Evolutionary conservation across 768 basidiomycete species (phyloP).

Genomic region (Leccinellum albellum): DNA sequence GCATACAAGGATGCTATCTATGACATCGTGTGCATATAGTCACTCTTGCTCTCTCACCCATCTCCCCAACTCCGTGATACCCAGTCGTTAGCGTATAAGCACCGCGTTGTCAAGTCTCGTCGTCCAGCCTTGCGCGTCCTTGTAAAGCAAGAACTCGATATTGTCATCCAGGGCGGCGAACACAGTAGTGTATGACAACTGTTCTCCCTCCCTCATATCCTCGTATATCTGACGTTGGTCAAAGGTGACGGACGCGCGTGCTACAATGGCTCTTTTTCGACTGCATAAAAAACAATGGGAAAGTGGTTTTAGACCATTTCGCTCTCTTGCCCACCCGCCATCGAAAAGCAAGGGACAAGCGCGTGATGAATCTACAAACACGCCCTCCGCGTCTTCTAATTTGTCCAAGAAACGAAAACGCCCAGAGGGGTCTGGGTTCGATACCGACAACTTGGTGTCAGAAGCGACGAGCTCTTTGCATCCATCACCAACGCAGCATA

Average conservation of each 20-base stretch:
- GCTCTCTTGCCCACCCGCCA: background rate
- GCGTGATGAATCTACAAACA: background rate
- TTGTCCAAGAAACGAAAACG: conserved; percentile 17
- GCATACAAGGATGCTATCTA: background rate
- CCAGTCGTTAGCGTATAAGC: conserved; percentile 56
- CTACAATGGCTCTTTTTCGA: conserved; percentile 91
- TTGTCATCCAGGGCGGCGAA: conserved; percentile 83
- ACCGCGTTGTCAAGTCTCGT: conserved; percentile 57
- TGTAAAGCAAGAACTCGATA: conserved; percentile 71
- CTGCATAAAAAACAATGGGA: conserved; percentile 85
- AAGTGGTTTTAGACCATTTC: conserved; percentile 30
- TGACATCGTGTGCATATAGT: conserved; percentile 28
- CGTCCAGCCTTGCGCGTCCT: conserved; percentile 76
- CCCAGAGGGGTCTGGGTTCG: background rate
- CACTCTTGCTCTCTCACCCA: conserved; percentile 70
- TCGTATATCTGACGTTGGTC: background rate
- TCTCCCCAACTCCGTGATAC: conserved; percentile 64
- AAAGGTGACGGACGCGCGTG: conserved; percentile 89
- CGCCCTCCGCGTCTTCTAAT: background rate
- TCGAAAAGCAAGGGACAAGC: background rate
- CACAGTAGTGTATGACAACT: conserved; percentile 73
- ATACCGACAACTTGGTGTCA: background rate
- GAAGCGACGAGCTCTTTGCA: background rate
- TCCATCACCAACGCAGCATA: background rate
- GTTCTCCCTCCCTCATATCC: background rate